phyloP scores from a whole-genome alignment of 2,329 filamentous ascomycete genomes.

The Sporothrix brunneoviolacea region DNA sequence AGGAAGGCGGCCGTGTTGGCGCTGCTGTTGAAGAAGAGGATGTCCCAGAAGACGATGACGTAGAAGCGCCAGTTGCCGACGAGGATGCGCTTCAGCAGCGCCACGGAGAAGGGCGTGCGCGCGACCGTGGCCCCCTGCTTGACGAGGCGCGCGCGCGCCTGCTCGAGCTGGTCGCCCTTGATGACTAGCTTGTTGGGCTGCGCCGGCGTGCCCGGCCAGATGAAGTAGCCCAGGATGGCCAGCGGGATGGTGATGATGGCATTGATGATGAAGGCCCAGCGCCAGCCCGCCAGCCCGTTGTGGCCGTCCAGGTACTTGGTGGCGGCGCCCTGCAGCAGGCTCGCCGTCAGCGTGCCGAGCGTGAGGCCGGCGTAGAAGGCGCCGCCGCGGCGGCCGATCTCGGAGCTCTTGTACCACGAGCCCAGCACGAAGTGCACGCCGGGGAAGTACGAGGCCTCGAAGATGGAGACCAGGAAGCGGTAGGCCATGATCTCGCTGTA shows the following conservation, averaged over 20 bases:
- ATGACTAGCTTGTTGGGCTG: conserved; percentile 30
- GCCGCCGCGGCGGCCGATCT: conserved; percentile 55
- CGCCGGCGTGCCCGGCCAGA: conserved; percentile 42
- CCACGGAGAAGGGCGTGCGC: not conserved
- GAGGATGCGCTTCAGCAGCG: not conserved
- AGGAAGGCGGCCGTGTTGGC: conserved; percentile 44
- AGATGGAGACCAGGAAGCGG: conserved; percentile 28
- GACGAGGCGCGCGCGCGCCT: not conserved
- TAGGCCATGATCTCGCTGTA: conserved; percentile 25
- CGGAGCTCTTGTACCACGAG: conserved; percentile 52
- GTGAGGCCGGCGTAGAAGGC: conserved; percentile 56
- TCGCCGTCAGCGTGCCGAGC: conserved; percentile 27
- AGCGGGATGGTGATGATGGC: conserved; percentile 33
- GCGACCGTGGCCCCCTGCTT: too few species aligned
- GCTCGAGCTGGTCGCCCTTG: conserved; percentile 18
- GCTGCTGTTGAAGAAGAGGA: conserved; percentile 52
- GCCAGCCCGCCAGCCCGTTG: conserved; percentile 27
- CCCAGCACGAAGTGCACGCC: conserved; percentile 26
- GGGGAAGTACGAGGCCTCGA: conserved; percentile 26
- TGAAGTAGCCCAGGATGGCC: conserved; percentile 42
- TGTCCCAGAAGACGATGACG: conserved; percentile 42
- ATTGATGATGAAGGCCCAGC: conserved; percentile 31
- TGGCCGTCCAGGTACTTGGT: conserved; percentile 25
- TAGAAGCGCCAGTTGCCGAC: conserved; percentile 36
- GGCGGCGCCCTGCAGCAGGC: conserved; percentile 27